Conservation (phyloP, 139 green algal species). For the Tetraselmis striata region DNA sequence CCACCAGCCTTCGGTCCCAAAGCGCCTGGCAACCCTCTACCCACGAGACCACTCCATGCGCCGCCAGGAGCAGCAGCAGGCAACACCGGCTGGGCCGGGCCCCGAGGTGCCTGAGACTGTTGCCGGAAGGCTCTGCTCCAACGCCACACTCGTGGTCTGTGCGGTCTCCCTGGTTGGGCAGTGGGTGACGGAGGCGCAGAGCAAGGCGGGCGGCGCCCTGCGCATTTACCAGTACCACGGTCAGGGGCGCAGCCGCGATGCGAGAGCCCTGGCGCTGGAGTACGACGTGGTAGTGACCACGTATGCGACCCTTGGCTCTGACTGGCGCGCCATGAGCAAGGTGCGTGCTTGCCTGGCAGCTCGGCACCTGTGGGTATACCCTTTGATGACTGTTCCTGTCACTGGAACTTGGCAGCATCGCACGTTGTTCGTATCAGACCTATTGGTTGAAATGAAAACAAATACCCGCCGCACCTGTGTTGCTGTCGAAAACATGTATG, state of each 20-base stretch:
- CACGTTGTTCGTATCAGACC: too few relatives aligned
- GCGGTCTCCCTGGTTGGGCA: conserved; percentile 62
- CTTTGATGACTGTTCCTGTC: not conserved
- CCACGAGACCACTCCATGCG: not conserved
- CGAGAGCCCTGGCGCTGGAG: conserved; percentile 34
- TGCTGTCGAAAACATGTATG: too few relatives aligned
- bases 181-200: conserved; percentile 48
- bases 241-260: conserved; percentile 20
- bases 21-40: not conserved
- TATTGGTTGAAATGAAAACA: too few relatives aligned
- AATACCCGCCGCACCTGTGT: too few relatives aligned
- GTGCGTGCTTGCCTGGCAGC: not conserved
- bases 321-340: conserved; percentile 12
- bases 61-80: not conserved
- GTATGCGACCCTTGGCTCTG: conserved; percentile 42
- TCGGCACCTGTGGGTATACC: not conserved
- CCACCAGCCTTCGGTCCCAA: not conserved
- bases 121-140: not conserved
- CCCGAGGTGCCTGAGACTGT: not conserved
- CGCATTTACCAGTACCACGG: conserved; percentile 63
- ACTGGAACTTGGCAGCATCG: too few relatives aligned
- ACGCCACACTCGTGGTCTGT: conserved; percentile 51
- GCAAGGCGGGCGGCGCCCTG: conserved; percentile 35
- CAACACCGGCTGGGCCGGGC: not conserved
- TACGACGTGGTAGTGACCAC: conserved; percentile 60